Percentiles rank a stretch among this genome's conserved stretches.
phyloP scores from a whole-genome alignment of 1,284 basidiomycete species.

The Ustilago bromivora region DNA sequence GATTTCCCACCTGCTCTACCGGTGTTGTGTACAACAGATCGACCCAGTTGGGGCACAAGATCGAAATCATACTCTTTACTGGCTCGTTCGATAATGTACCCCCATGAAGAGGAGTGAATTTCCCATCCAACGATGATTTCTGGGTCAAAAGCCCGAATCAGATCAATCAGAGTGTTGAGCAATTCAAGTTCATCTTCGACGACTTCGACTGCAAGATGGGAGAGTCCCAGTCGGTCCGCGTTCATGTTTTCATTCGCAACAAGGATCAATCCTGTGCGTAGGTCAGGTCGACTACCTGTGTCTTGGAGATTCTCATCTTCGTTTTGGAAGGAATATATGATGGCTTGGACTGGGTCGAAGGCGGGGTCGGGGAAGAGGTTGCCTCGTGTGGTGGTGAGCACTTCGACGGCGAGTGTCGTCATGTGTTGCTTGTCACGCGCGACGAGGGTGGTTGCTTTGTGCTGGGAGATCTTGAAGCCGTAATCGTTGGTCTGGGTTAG shows the following conservation, averaged over 20 bases:
- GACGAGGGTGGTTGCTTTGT: constrained; percentile 45
- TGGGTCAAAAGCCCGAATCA: constrained; percentile 83
- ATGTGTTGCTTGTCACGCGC: constrained; percentile 79
- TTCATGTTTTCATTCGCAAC: constrained; percentile 15
- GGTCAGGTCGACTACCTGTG: constrained; percentile 52
- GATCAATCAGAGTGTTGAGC: constrained; percentile 82
- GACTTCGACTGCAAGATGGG: constrained; percentile 72
- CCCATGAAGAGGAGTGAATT: constrained; percentile 88
- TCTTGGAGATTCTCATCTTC: constrained; percentile 71
- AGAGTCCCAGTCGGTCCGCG: constrained; percentile 51
- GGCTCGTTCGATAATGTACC: constrained; percentile 83
- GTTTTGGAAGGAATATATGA: constrained; percentile 79
- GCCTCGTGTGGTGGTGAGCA: constrained; percentile 82
- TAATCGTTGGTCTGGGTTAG: constrained; percentile 80
- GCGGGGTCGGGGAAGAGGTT: constrained; percentile 79
- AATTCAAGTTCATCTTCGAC: constrained; percentile 84
- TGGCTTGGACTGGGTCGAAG: constrained; percentile 78
- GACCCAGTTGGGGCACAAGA: constrained; percentile 69
- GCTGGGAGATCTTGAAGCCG: constrained; percentile 70
- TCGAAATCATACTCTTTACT: constrained; percentile 63
- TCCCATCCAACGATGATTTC: constrained; percentile 95
- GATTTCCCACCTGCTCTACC: constrained; percentile 56
- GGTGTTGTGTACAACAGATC: constrained; percentile 62
- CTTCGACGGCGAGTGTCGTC: constrained; percentile 83
- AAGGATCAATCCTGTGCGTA: constrained; percentile 58